These are phyloP conservation scores for Stipa capillata DNA, from an alignment of 176 grass and related monocot species.

Conservation along the genomic window DNA sequence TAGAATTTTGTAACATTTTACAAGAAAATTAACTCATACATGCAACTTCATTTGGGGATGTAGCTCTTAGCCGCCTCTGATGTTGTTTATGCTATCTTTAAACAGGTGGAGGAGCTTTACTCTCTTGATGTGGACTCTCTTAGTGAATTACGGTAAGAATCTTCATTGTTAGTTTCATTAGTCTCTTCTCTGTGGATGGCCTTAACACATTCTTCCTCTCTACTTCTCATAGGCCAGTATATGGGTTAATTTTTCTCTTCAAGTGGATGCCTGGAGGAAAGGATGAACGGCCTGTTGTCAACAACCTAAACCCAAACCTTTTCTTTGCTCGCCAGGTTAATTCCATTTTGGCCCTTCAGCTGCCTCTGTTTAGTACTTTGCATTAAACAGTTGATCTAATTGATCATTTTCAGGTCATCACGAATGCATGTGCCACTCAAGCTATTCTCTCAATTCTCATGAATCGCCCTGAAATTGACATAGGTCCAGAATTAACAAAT, in stretches of 20 bases:
- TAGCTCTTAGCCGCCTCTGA: not conserved
- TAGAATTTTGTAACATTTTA: not conserved
- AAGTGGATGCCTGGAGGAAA: constrained; percentile 84
- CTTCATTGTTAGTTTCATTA: not conserved
- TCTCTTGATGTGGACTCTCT: constrained; percentile 81
- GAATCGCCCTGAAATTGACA: constrained; percentile 83
- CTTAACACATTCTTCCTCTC: not conserved
- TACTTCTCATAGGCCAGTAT: constrained; percentile 65
- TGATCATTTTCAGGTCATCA: constrained; percentile 64
- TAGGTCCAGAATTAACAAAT: constrained; percentile 75
- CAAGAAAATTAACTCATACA: too few relatives aligned
- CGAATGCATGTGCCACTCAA: constrained; percentile 96
- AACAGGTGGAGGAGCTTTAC: constrained; percentile 94
- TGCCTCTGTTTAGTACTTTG: not conserved
- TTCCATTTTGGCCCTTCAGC: not conserved
- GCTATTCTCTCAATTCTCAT: constrained; percentile 94
- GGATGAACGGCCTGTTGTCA: constrained; percentile 50
- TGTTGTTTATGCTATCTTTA: not conserved
- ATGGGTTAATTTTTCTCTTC: constrained; percentile 94
- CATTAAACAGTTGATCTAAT: not conserved
- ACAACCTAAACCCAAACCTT: constrained; percentile 65
- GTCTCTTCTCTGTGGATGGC: not conserved
- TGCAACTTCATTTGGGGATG: not conserved
- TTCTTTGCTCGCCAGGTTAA: constrained; percentile 72
- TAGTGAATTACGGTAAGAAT: constrained; percentile 58